phyloP scores from a whole-genome alignment of 805 yeast genomes.

The Candida fluviatilis region DNA sequence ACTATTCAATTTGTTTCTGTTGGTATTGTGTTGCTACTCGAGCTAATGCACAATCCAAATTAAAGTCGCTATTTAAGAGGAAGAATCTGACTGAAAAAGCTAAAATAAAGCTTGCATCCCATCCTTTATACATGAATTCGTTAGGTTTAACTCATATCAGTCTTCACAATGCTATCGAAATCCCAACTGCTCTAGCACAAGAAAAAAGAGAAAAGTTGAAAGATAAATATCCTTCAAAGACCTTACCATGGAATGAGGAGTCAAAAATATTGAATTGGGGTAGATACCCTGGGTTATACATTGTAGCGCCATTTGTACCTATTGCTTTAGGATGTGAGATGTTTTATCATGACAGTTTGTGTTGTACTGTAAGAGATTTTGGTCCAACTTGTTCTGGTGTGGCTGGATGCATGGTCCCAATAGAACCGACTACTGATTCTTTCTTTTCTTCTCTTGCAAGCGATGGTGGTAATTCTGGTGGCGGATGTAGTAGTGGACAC shows the following conservation, averaged over 20 bases:
- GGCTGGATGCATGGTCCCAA: not conserved
- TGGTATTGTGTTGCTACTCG: slow-evolving; percentile 10
- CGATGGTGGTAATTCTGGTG: not conserved
- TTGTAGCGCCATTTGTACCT: slow-evolving; percentile 8
- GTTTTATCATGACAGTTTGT: slow-evolving; percentile 1
- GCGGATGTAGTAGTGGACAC: not conserved
- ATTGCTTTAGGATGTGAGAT: slow-evolving; percentile 1
- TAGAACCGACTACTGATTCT: not conserved
- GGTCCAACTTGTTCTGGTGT: slow-evolving; percentile 1
- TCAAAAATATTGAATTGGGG: not conserved
- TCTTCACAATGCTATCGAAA: slow-evolving; percentile 11
- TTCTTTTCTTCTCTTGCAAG: no score
- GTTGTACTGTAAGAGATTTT: slow-evolving; percentile 3
- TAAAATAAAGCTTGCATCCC: not conserved
- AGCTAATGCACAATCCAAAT: slow-evolving; percentile 5
- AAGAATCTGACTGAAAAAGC: not conserved
- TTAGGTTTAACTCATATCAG: slow-evolving; percentile 12
- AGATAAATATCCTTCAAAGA: slow-evolving; percentile 5
- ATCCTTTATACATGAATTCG: slow-evolving; percentile 7
- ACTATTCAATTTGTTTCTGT: slow-evolving; percentile 19
- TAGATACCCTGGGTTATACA: slow-evolving; percentile 4
- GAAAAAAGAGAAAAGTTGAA: not conserved
- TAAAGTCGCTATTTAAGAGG: slow-evolving; percentile 6
- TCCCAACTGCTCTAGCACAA: slow-evolving; percentile 7
- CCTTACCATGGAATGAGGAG: slow-evolving; percentile 5